A percentile compares a stretch with the other conserved stretches of the same genome.
These are phyloP conservation scores for Populus trichocarpa DNA, from an alignment of 441 rosid species.

Conservation along the genomic window DNA sequence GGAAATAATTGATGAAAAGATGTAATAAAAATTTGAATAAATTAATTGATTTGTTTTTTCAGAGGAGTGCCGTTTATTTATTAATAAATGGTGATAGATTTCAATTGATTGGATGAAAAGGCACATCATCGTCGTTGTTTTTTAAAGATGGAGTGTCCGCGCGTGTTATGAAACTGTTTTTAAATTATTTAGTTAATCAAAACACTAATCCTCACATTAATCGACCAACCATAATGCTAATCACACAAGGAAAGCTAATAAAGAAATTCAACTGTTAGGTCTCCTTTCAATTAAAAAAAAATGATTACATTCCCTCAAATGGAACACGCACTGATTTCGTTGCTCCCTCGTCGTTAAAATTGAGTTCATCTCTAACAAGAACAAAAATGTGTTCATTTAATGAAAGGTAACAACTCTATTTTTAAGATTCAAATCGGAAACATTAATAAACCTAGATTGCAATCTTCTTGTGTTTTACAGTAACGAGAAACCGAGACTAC, in stretches of 20 bases:
- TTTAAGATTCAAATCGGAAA: slow-evolving; percentile 8
- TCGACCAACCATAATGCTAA: no score
- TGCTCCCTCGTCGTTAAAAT: not conserved
- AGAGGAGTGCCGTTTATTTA: no score
- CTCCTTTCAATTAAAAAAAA: not conserved
- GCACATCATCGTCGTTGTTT: no score
- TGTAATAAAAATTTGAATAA: no score
- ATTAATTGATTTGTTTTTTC: no score
- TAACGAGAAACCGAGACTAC: not conserved
- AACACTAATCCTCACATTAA: no score
- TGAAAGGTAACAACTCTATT: not conserved
- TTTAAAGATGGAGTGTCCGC: no score
- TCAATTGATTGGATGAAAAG: no score
- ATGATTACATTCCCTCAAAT: not conserved
- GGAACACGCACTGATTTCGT: not conserved
- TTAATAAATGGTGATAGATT: no score
- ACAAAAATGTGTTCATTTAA: not conserved
- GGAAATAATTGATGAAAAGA: no score
- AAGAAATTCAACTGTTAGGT: not conserved
- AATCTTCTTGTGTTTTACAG: slow-evolving; percentile 16
- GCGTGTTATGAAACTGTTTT: no score
- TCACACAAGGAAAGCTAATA: not conserved
- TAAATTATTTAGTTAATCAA: no score
- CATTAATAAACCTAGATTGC: slow-evolving; percentile 3
- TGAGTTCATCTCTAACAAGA: not conserved